Conservation (phyloP, 345 rosid species). For the Sisymbrium altissimum region DNA sequence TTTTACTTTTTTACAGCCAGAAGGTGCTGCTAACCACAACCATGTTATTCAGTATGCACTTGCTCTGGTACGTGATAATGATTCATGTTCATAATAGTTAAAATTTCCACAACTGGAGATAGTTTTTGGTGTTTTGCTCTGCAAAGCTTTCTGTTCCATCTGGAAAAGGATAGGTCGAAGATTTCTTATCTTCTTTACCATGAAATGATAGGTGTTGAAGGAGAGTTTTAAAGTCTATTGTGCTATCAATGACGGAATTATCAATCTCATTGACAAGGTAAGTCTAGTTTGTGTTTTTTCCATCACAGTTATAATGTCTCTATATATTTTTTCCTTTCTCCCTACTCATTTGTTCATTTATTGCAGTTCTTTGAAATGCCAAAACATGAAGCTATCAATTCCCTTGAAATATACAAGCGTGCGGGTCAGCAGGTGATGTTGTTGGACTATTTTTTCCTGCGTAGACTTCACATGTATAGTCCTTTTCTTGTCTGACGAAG, state of each 20-base stretch:
- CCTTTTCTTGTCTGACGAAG: neutral
- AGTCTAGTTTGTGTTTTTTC: constrained; percentile 21
- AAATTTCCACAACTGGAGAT: neutral
- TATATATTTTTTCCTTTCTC: neutral
- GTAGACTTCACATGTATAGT: neutral
- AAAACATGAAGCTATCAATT: constrained; percentile 82
- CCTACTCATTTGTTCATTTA: constrained; percentile 1
- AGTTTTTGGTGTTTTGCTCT: neutral
- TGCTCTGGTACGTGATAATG: constrained; percentile 66
- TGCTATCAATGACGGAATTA: constrained; percentile 94
- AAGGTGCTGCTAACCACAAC: constrained; percentile 87
- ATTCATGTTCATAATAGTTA: neutral
- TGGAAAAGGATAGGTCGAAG: neutral
- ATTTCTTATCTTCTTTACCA: neutral
- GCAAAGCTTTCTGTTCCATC: neutral
- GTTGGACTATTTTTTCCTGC: constrained; percentile 3
- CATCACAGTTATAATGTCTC: constrained; percentile 1
- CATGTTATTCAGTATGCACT: constrained; percentile 93
- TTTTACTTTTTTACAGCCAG: constrained; percentile 63
- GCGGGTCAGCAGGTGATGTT: constrained; percentile 81
- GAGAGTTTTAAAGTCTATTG: constrained; percentile 99
- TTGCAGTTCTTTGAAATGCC: constrained; percentile 99
- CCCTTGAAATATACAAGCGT: constrained; percentile 80
- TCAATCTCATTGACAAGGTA: constrained; percentile 99
- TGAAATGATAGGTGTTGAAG: constrained; percentile 64